A percentile compares a stretch with the other conserved stretches of the same genome.
phyloP scores from a whole-genome alignment of 202 grass and related monocot species.

The Digitaria exilis region DNA sequence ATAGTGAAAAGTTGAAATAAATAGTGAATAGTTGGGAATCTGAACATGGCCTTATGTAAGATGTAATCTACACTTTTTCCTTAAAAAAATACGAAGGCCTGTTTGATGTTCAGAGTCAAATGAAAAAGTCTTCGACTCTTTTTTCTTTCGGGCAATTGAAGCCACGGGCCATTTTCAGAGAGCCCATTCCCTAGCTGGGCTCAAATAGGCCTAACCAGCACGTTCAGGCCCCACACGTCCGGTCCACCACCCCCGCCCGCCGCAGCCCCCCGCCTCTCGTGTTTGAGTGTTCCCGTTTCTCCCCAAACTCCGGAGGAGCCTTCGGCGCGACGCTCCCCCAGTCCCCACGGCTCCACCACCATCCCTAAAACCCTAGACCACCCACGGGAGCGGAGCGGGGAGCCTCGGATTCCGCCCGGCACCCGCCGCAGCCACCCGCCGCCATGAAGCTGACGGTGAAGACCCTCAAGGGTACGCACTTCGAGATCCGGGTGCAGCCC shows the following conservation, averaged over 20 bases:
- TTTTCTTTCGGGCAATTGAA: no score
- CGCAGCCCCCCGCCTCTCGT: not conserved
- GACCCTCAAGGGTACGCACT: conserved; percentile 83
- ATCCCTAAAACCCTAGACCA: conserved; percentile 46
- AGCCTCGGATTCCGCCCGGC: not conserved
- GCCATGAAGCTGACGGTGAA: conserved; percentile 94
- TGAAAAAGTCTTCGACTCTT: no score
- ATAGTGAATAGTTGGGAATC: no score
- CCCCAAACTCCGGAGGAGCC: not conserved
- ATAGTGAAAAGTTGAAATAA: no score
- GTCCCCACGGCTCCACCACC: not conserved
- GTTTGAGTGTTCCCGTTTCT: conserved; percentile 17
- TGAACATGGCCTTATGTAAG: no score
- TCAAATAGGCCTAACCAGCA: not conserved
- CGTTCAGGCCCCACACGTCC: no score
- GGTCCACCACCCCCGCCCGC: not conserved
- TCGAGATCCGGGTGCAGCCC: conserved; percentile 86
- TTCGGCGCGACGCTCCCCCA: conserved; percentile 31
- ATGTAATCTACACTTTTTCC: no score
- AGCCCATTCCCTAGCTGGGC: not conserved
- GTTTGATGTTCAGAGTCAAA: no score
- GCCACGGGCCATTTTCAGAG: no score
- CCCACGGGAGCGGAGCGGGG: not conserved
- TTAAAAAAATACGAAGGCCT: no score
- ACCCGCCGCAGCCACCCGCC: not conserved